Evolutionary conservation across 2,329 filamentous ascomycete species (phyloP).

Genomic region (Aureobasidium musti): DNA sequence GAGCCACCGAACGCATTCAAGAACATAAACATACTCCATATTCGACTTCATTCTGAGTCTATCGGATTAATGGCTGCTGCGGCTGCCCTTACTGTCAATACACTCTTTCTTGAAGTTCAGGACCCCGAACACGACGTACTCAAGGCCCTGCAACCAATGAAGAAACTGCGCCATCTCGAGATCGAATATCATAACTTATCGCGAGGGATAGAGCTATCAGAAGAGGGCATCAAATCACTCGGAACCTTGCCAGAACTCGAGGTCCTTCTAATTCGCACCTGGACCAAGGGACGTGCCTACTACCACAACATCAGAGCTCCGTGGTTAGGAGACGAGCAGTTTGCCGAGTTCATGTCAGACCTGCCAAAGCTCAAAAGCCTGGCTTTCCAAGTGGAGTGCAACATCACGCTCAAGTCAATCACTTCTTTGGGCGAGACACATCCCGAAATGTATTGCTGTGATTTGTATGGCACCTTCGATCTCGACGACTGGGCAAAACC

Average conservation of each 20-base stretch:
- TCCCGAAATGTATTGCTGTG: constrained; percentile 10
- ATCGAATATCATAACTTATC: not conserved
- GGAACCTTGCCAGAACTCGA: constrained; percentile 4
- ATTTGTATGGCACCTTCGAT: not conserved
- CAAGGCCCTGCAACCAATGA: constrained; percentile 1
- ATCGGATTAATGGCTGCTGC: not conserved
- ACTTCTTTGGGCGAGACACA: constrained; percentile 5
- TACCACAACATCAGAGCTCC: not conserved
- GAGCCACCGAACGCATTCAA: not conserved
- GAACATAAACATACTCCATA: not conserved
- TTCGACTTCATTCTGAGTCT: constrained; percentile 1
- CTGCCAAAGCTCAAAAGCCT: constrained; percentile 10
- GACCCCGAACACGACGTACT: not conserved
- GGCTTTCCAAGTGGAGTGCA: not conserved
- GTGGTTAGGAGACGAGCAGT: constrained; percentile 1
- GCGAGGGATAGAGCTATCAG: not conserved
- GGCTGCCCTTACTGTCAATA: not conserved
- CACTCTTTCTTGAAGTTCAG: not conserved
- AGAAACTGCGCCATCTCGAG: not conserved
- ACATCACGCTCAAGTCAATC: constrained; percentile 9
- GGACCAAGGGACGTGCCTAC: not conserved
- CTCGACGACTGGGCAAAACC: constrained; percentile 2
- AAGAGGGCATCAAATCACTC: not conserved
- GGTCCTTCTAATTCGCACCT: not conserved
- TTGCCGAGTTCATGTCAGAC: not conserved